Evolutionary conservation across 1,284 basidiomycete genomes (phyloP).

Genomic region (Cryptococcus floricola): DNA sequence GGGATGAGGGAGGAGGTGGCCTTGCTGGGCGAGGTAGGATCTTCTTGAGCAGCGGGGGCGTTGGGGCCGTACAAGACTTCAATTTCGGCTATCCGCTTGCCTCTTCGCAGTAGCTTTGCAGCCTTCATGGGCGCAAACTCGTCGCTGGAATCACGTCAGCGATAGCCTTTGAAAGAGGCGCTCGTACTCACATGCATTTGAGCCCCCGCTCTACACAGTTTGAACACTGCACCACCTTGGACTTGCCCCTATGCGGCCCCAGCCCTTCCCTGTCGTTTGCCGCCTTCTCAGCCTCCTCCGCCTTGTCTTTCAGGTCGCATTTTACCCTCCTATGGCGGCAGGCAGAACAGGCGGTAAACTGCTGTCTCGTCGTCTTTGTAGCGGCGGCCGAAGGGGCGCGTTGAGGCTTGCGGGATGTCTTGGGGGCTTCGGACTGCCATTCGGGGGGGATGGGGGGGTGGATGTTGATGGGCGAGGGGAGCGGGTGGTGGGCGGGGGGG

Average conservation of each 20-base stretch:
- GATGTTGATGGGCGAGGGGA: background rate
- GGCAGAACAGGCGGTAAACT: conserved; percentile 82
- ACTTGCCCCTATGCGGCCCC: conserved; percentile 44
- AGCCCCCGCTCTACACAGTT: conserved; percentile 80
- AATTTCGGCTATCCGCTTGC: conserved; percentile 77
- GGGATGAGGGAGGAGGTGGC: conserved; percentile 16
- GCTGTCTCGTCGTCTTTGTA: conserved; percentile 59
- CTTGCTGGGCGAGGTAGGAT: conserved; percentile 22
- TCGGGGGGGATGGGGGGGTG: background rate
- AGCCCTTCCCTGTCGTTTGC: conserved; percentile 38
- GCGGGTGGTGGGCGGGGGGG: background rate
- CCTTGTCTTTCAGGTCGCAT: conserved; percentile 44
- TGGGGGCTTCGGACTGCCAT: background rate
- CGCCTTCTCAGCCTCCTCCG: conserved; percentile 30
- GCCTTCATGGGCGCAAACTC: conserved; percentile 80
- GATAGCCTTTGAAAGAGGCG: background rate
- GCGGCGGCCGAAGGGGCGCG: background rate
- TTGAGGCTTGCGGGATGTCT: background rate
- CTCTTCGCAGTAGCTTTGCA: conserved; percentile 74
- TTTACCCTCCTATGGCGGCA: conserved; percentile 72
- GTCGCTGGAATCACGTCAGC: conserved; percentile 56
- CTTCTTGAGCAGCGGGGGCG: background rate
- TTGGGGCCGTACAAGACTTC: conserved; percentile 48
- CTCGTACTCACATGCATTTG: conserved; percentile 69
- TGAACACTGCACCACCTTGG: conserved; percentile 59